phyloP scores from a whole-genome alignment of 2,329 filamentous ascomycete species.

The Huntiella bhutanensis region DNA sequence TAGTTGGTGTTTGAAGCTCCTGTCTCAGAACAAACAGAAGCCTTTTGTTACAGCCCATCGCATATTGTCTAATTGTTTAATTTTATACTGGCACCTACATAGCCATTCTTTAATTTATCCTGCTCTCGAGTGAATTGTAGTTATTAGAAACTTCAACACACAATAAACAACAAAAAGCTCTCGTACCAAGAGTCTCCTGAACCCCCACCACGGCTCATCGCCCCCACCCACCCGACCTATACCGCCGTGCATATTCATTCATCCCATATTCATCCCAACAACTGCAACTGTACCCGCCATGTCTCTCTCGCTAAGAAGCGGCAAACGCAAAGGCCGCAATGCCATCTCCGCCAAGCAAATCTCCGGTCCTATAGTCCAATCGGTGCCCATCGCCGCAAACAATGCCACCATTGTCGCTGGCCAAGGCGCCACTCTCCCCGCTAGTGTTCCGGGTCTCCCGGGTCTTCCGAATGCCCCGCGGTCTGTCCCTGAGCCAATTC shows the following conservation, averaged over 20 bases:
- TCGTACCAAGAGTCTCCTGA: background rate
- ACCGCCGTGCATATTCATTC: background rate
- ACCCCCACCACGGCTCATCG: background rate
- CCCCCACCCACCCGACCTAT: background rate
- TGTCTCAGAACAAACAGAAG: background rate
- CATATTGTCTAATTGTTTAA: no score
- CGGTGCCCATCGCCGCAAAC: conserved; percentile 19
- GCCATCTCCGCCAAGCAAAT: conserved; percentile 45
- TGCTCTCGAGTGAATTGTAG: no score
- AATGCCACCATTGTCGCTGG: conserved; percentile 15
- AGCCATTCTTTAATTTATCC: background rate
- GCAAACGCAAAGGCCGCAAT: conserved; percentile 42
- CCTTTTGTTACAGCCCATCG: background rate
- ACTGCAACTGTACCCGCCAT: conserved; percentile 20
- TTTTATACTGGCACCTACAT: no score
- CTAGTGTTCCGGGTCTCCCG: no score
- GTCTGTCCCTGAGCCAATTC: conserved; percentile 5
- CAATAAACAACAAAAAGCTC: no score
- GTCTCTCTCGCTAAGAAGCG: conserved; percentile 46
- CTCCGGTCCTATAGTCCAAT: conserved; percentile 37
- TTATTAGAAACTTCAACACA: no score
- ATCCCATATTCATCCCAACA: background rate
- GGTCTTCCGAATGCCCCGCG: conserved; percentile 5
- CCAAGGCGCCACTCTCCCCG: conserved; percentile 10
- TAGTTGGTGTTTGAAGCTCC: background rate